These are phyloP conservation scores for Hyaloscypha variabilis DNA, from an alignment of 495 filamentous ascomycete species.

Conservation along the genomic window DNA sequence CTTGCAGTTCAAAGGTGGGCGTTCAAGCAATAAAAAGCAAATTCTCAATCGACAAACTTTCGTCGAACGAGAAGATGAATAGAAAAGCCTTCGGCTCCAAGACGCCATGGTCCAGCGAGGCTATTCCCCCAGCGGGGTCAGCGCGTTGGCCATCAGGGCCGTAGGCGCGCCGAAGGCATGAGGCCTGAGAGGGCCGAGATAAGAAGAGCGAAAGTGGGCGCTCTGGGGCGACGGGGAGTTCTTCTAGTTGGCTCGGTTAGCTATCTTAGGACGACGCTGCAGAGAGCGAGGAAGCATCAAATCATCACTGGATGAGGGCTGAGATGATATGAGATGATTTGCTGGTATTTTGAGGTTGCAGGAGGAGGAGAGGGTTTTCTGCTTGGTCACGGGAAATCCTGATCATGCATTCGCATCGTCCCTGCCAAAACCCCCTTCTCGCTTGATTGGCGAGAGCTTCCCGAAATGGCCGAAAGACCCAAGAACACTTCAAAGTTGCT, in stretches of 20 bases:
- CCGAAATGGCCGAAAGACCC: not conserved
- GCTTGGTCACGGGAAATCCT: not conserved
- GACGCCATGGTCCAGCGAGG: constrained; percentile 5
- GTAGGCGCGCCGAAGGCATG: constrained; percentile 26
- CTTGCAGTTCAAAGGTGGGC: not conserved
- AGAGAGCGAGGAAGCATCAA: not conserved
- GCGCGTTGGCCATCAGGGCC: constrained; percentile 19
- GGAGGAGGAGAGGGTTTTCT: no score
- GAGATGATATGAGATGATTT: not conserved
- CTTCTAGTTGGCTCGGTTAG: constrained; percentile 7
- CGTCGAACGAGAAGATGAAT: not conserved
- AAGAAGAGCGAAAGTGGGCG: constrained; percentile 14
- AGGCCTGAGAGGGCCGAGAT: constrained; percentile 18
- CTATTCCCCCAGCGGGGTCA: constrained; percentile 12
- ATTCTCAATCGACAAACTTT: not conserved
- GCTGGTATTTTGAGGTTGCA: not conserved
- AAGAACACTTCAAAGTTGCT: not conserved
- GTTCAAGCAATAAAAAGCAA: not conserved
- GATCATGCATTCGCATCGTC: not conserved
- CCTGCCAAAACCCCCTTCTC: not conserved
- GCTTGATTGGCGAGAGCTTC: not conserved
- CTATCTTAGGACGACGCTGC: constrained; percentile 21
- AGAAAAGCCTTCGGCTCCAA: constrained; percentile 10
- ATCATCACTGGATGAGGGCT: no score
- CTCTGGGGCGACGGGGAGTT: not conserved